phyloP scores from a whole-genome alignment of 2,329 filamentous ascomycete genomes.

The Keithomyces neogunnii region DNA sequence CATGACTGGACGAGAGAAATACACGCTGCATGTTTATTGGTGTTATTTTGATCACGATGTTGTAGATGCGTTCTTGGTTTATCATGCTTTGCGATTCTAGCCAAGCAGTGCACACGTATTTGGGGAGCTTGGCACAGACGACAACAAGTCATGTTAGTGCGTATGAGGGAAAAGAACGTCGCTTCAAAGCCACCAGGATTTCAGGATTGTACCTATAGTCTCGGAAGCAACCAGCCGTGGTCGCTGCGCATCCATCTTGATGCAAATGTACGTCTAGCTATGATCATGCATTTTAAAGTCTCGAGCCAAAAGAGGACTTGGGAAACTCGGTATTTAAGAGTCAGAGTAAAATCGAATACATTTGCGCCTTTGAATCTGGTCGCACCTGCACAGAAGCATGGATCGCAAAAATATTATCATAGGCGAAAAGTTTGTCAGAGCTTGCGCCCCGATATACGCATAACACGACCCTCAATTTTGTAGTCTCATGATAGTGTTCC shows the following conservation, averaged over 20 bases:
- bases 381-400: no score
- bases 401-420: no score
- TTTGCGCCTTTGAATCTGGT: no score
- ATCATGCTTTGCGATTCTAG: background rate
- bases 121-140: background rate
- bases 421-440: background rate
- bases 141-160: constrained; percentile 1
- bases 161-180: background rate
- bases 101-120: background rate
- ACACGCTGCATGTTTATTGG: constrained; percentile 4
- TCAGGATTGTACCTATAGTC: background rate
- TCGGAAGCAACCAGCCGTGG: background rate
- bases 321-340: background rate
- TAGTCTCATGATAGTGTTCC: background rate
- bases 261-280: constrained; percentile 5
- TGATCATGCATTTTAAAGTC: background rate
- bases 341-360: no score
- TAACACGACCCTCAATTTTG: background rate
- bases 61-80: background rate
- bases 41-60: background rate
- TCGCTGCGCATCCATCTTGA: background rate
- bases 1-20: constrained; percentile 2
- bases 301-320: background rate
- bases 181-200: background rate
- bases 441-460: background rate